These are phyloP conservation scores for Apiospora kogelbergensis DNA, from an alignment of 2,329 filamentous ascomycete species.

Conservation along the genomic window DNA sequence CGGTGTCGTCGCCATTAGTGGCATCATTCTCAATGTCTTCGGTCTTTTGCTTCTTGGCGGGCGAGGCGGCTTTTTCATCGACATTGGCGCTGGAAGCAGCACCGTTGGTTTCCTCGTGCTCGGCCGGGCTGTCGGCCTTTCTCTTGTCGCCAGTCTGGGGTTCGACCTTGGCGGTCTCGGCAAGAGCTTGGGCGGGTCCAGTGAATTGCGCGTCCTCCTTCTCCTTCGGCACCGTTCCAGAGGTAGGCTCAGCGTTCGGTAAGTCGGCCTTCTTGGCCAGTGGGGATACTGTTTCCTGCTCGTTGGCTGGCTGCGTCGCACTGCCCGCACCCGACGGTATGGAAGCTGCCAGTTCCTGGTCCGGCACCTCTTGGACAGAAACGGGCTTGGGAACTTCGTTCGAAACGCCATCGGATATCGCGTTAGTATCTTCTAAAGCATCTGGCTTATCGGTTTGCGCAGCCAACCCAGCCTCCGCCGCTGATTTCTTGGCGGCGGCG, in stretches of 20 bases:
- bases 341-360: conserved; percentile 23
- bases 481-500: background rate
- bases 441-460: background rate
- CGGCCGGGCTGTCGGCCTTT: conserved; percentile 23
- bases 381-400: conserved; percentile 28
- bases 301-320: conserved; percentile 6
- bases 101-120: conserved; percentile 15
- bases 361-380: conserved; percentile 28
- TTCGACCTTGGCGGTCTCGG: conserved; percentile 20
- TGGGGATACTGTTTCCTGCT: background rate
- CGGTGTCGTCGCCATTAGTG: conserved; percentile 23
- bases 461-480: background rate
- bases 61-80: conserved; percentile 1
- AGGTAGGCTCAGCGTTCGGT: background rate
- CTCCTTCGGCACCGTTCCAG: background rate
- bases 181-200: conserved; percentile 1
- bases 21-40: conserved; percentile 31
- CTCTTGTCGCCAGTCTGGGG: conserved; percentile 24
- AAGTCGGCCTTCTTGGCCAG: background rate
- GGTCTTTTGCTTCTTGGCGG: conserved; percentile 13
- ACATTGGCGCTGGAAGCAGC: conserved; percentile 14
- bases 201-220: background rate
- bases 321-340: conserved; percentile 17
- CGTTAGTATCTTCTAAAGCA: conserved; percentile 15
- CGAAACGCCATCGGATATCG: conserved; percentile 16